Evolutionary conservation across 108 stramenopile species (phyloP).

Genomic region (Fragilariopsis cylindrus): DNA sequence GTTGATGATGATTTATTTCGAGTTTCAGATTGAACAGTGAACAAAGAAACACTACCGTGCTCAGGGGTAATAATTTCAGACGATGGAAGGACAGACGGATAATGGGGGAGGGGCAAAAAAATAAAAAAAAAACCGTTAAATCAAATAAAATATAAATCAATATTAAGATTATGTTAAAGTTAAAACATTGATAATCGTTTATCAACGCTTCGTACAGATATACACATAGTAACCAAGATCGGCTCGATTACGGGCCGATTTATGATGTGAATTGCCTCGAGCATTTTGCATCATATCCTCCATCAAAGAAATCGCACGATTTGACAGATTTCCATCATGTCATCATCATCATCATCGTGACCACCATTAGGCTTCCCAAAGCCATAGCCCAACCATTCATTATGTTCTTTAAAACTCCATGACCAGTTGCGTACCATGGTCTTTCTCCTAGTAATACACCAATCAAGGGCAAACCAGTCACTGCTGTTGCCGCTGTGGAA

Average conservation of each 20-base stretch:
- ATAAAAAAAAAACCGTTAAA: too few relatives aligned
- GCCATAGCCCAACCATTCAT: background rate
- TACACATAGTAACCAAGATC: conserved; percentile 15
- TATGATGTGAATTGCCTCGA: background rate
- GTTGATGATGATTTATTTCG: too few relatives aligned
- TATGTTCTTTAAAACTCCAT: background rate
- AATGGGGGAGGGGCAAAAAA: too few relatives aligned
- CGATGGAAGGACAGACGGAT: too few relatives aligned
- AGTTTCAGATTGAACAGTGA: too few relatives aligned
- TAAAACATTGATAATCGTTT: background rate
- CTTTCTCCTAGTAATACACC: background rate
- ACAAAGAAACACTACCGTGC: too few relatives aligned
- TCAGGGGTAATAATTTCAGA: too few relatives aligned
- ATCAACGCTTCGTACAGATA: conserved; percentile 8
- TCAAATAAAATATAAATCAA: too few relatives aligned
- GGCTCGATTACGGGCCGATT: background rate
- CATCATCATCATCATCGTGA: too few relatives aligned
- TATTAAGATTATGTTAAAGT: too few relatives aligned
- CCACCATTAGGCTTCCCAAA: background rate
- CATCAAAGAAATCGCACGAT: conserved; percentile 8
- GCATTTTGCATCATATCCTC: conserved; percentile 6
- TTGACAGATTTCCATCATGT: background rate
- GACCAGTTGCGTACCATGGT: conserved; percentile 6
- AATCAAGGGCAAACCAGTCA: conserved; percentile 3
- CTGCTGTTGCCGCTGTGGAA: background rate